Base-by-base conservation (phyloP, 306 rosid species). In the Cercis canadensis region DNA sequence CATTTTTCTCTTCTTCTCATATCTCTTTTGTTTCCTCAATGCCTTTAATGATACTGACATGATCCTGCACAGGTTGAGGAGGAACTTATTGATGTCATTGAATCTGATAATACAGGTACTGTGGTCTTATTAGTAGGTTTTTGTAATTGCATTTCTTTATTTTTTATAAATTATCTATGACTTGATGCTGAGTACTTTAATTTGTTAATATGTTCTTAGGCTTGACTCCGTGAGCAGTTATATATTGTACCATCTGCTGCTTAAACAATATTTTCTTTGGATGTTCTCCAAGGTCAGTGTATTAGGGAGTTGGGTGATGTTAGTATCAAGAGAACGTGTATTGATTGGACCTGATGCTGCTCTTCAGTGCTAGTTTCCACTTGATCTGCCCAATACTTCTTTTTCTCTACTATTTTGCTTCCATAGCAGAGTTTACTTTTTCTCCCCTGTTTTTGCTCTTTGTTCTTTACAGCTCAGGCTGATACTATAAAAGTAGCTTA, bases 51-150 rank as follows among this genome's bases (percentile, higher is more conserved):
- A 44, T 73, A 33, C 57, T 77, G 54, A 19, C 5, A n/a, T 39
- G 46, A 41, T 67, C 78, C 53, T 70, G 39, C 41, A 21, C 87
- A 93, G 97, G 89, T 93, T 78, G 97, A 93, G 83, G 94, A 90
- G 83, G 98, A 93, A 31, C 81, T 86, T 11, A 93, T 90, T 61
- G 98, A 90, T 72, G 78, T 87, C 57, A 97, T 96, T 8, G 81
- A 79, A 60, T 82, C 88, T 11, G 96, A 83, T 72, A 83, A 80
- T 82, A 55, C 89, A 52, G 98, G 96, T 87, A 69, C 18, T 69
- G 41, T 58, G 33, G 32, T 75, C 49, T 56, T 24, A n/a, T 78
- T 63, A 39, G 50, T 57, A 70, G 62, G 44, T 78, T 62, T 66
- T 8, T 54, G 19, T 67, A 24, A 52, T 44, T 32, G 29, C 24